These are phyloP conservation scores for Exutisphaerella laricina DNA, from an alignment of 2,329 filamentous ascomycete genomes.

Conservation along the genomic window DNA sequence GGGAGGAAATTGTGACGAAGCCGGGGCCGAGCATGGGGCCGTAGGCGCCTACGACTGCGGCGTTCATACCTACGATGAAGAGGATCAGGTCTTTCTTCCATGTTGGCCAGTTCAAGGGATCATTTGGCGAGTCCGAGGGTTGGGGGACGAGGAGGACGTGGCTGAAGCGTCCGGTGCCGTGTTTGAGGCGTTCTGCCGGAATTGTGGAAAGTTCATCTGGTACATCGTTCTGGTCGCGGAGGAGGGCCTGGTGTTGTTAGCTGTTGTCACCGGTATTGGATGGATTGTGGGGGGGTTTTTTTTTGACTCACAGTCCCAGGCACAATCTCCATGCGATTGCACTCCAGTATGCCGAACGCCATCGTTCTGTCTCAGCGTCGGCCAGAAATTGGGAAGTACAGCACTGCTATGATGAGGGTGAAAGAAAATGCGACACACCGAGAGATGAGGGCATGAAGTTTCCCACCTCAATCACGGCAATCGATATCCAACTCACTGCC, in stretches of 20 bases:
- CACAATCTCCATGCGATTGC: conserved; percentile 42
- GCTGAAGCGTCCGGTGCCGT: conserved; percentile 28
- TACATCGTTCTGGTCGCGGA: conserved; percentile 44
- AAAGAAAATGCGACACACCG: neutral
- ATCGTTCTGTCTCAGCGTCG: no score
- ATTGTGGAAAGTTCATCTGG: conserved; percentile 43
- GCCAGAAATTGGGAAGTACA: no score
- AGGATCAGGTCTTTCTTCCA: conserved; percentile 46
- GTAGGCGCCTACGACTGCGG: conserved; percentile 47
- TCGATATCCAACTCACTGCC: conserved; percentile 5
- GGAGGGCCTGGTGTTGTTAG: conserved; percentile 35
- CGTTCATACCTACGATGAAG: conserved; percentile 43
- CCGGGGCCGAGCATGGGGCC: conserved; percentile 49
- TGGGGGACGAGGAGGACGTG: conserved; percentile 38
- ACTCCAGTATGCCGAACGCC: conserved; percentile 47
- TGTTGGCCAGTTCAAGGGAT: conserved; percentile 45
- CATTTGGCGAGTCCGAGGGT: conserved; percentile 46
- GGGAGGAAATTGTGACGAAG: conserved; percentile 43
- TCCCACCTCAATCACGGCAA: conserved; percentile 5
- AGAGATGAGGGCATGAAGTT: neutral
- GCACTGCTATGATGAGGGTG: neutral
- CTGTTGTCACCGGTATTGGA: no score
- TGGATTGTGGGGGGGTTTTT: neutral
- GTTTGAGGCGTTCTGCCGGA: conserved; percentile 35
- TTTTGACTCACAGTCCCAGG: conserved; percentile 44